Evolutionary conservation across 148 eudicot genomes (phyloP).

Genomic region (Cornus florida): DNA sequence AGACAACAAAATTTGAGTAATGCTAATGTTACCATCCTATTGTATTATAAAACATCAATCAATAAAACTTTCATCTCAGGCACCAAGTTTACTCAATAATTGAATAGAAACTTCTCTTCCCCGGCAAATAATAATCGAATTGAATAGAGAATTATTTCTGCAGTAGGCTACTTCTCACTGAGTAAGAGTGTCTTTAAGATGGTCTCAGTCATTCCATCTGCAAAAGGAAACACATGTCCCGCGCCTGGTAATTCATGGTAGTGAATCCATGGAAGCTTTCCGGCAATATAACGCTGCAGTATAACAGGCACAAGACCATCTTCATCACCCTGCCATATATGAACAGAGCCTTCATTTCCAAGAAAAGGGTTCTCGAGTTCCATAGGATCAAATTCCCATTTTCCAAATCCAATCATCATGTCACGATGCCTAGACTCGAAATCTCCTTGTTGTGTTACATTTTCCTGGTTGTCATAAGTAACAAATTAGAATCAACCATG

Average conservation of each 20-base stretch:
- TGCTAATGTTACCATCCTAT: no score
- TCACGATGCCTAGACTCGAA: constrained; percentile 41
- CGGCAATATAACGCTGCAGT: constrained; percentile 44
- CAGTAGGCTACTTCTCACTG: constrained; percentile 7
- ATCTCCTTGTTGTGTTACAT: constrained; percentile 35
- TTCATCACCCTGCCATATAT: constrained; percentile 60
- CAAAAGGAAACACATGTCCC: constrained; percentile 46
- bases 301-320: constrained; percentile 48
- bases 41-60: no score
- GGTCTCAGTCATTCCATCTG: constrained; percentile 37
- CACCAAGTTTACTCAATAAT: no score
- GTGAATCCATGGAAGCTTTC: constrained; percentile 53
- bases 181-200: constrained; percentile 30
- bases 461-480: constrained; percentile 6
- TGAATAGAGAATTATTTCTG: neutral
- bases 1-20: no score
- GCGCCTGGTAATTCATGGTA: constrained; percentile 50
- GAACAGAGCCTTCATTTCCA: constrained; percentile 23
- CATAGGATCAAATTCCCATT: constrained; percentile 49
- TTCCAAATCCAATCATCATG: constrained; percentile 46
- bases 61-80: no score
- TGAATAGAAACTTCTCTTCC: no score
- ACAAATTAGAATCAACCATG: neutral
- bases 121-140: no score
- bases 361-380: constrained; percentile 32